Evolutionary conservation across 2,329 filamentous ascomycete genomes (phyloP), one percentile per base, ranked within the genome.

Genomic region (Fusarium lateritium): DNA sequence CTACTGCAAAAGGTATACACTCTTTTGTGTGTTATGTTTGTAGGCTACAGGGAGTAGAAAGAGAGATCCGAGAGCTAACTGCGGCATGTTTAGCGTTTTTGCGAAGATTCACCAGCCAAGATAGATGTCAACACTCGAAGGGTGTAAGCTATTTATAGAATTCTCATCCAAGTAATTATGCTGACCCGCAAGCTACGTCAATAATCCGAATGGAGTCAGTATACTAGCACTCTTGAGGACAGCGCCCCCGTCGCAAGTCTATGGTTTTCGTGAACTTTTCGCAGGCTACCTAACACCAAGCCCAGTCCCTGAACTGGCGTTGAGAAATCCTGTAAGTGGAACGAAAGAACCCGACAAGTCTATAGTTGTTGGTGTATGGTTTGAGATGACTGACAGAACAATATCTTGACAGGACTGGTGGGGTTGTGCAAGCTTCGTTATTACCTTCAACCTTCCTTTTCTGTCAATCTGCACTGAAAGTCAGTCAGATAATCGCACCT

Each of bases 131-230:
- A 43, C 5, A 26, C 42, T n/a, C 49, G 56, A 26, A 42, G 49
- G 4, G 47, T 59, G 56, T 59, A 47, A 26, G 56, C 31, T 17
- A 3, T 10, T 17, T n/a, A 26, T 3, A 24, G 4, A 7, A 19
- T 7, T 11, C 13, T 14, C 7, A 5, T 6, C 10, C 22, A 17
- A 17, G 22, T 3, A 11, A 14, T 7, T n/a, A 43, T 15, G n/a
- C 22, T 43, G 8, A 43, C 8, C 10, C 14, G 11, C 11, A 26
- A 70, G 68, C 14, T 67, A 67, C 21, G 62, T 69, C 19, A 59
- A 60, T 8, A 38, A 68, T 24, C 24, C 50, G 3, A 40, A 55
- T 45, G 55, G 64, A 8, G 6, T 21, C 2, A 56, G n/a, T 33
- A 40, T 70, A 15, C n/a, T 56, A 1, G 11, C 46, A 2, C 28